Conservation (phyloP, 495 filamentous ascomycete species). For the Polyplosphaeria fusca region DNA sequence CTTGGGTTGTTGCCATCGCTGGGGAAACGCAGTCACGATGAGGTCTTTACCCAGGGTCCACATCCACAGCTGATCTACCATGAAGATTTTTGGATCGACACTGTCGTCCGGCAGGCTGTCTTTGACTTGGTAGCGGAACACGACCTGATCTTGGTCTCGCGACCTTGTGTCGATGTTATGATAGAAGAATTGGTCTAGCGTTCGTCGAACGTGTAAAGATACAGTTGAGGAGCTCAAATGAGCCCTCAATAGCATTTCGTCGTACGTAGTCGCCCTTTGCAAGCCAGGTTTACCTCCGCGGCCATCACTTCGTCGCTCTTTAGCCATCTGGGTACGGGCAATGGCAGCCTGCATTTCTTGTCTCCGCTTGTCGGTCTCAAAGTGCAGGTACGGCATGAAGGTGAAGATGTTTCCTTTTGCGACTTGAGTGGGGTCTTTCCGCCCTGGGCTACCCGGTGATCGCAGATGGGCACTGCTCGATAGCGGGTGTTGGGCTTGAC, state of each 20-base stretch:
- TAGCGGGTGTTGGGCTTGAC: background rate
- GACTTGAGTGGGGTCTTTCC: constrained; percentile 26
- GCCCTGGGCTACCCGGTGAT: constrained; percentile 31
- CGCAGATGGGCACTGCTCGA: constrained; percentile 10
- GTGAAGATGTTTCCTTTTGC: constrained; percentile 54
- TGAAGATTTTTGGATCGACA: constrained; percentile 62
- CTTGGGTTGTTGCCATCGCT: constrained; percentile 68
- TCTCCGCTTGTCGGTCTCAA: constrained; percentile 57
- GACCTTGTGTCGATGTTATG: constrained; percentile 65
- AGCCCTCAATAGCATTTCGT: constrained; percentile 63
- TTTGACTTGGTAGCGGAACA: constrained; percentile 59
- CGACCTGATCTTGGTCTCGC: constrained; percentile 67
- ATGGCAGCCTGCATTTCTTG: constrained; percentile 61
- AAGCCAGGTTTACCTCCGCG: constrained; percentile 17
- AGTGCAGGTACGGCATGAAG: constrained; percentile 70
- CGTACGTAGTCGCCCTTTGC: constrained; percentile 45
- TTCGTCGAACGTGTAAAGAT: constrained; percentile 63
- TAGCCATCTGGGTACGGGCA: constrained; percentile 42
- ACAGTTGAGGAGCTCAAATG: constrained; percentile 55
- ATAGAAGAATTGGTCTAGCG: constrained; percentile 70
- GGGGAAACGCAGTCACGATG: constrained; percentile 65
- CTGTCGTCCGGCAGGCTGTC: constrained; percentile 29
- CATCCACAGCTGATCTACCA: constrained; percentile 75
- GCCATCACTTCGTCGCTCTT: constrained; percentile 17
- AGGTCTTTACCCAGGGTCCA: constrained; percentile 65